These are phyloP conservation scores for Kodamaea neixiangensis DNA, from an alignment of 805 yeast species.

Conservation along the genomic window DNA sequence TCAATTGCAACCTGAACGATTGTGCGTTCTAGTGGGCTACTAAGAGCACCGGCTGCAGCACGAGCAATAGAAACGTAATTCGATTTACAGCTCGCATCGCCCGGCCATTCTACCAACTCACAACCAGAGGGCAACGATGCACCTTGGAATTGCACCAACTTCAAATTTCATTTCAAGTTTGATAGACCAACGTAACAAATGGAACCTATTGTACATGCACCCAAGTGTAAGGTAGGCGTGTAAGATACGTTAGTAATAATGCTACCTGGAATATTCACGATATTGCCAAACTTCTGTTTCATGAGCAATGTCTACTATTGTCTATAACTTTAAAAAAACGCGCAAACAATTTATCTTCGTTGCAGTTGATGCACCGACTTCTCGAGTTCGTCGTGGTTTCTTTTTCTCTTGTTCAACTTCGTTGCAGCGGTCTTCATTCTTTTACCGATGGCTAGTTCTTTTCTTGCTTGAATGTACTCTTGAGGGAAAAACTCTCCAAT, in stretches of 20 bases:
- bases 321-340: background rate
- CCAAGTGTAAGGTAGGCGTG: background rate
- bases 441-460: slow-evolving; percentile 56
- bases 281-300: background rate
- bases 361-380: background rate
- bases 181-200: too few relatives aligned
- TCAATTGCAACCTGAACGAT: too few relatives aligned
- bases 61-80: too few relatives aligned
- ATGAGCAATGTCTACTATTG: background rate
- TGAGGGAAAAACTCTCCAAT: slow-evolving; percentile 69
- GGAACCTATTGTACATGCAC: background rate
- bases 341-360: background rate
- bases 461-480: slow-evolving; percentile 49
- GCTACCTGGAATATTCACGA: background rate
- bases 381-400: background rate
- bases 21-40: too few relatives aligned
- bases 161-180: too few relatives aligned
- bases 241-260: background rate
- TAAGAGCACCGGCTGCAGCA: too few relatives aligned
- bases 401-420: slow-evolving; percentile 37
- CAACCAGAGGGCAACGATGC: too few relatives aligned
- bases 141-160: too few relatives aligned
- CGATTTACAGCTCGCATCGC: too few relatives aligned
- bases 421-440: slow-evolving; percentile 60
- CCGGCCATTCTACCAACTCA: too few relatives aligned